Percentiles rank a stretch among this genome's conserved stretches.
phyloP scores from a whole-genome alignment of 805 yeast species.

The Candida nanaspora region DNA sequence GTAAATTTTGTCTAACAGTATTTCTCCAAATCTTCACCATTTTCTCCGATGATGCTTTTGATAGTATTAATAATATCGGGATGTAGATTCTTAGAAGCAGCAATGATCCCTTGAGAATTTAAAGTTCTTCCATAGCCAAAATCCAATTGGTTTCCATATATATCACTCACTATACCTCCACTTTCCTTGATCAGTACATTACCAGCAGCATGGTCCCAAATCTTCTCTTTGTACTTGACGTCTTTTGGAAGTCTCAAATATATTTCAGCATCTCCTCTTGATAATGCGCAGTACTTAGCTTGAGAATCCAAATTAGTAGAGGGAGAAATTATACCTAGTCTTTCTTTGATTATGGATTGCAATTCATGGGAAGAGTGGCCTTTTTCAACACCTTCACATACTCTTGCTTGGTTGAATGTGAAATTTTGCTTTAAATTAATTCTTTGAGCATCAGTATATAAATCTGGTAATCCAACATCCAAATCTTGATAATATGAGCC shows the following conservation, averaged over 20 bases:
- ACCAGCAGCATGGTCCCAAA: constrained; percentile 99
- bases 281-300: constrained; percentile 88
- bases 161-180: constrained; percentile 87
- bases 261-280: constrained; percentile 88
- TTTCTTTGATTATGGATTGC: constrained; percentile 66
- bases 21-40: constrained; percentile 24
- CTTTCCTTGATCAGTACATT: constrained; percentile 79
- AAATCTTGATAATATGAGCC: constrained; percentile 58
- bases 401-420: constrained; percentile 45
- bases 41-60: constrained; percentile 25
- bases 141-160: constrained; percentile 65
- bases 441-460: constrained; percentile 27
- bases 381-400: constrained; percentile 91
- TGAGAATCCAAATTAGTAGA: constrained; percentile 86
- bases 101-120: constrained; percentile 87
- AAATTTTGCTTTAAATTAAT: constrained; percentile 48
- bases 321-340: constrained; percentile 49
- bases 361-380: constrained; percentile 90
- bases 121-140: constrained; percentile 84
- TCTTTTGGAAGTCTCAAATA: constrained; percentile 83
- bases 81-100: constrained; percentile 51
- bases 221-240: constrained; percentile 76
- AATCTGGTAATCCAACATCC: constrained; percentile 29
- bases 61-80: constrained; percentile 44
- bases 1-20: constrained; percentile 14